Conservation (phyloP, 768 basidiomycete genomes). For the Boletus rex-veris region DNA sequence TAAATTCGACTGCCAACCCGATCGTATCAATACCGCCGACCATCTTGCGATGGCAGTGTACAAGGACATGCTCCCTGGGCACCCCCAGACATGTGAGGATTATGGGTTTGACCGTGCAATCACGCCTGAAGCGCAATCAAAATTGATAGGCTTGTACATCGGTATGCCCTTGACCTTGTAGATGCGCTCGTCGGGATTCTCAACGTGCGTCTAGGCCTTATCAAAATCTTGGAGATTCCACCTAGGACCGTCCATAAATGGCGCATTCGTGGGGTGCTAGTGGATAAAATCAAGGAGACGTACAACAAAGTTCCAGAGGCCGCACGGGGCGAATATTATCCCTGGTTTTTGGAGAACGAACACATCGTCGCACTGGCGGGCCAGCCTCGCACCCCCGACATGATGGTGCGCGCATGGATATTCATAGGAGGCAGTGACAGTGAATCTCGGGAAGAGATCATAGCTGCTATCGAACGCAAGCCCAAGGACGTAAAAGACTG, state of each 20-base stretch:
- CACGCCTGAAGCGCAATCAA: not conserved
- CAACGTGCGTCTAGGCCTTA: not conserved
- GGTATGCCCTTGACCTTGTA: not conserved
- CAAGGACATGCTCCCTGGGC: not conserved
- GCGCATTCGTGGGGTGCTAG: not conserved
- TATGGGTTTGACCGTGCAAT: constrained; percentile 1
- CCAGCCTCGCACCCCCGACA: not conserved
- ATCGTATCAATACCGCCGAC: not conserved
- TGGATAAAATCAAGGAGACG: not conserved
- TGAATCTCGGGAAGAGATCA: not conserved
- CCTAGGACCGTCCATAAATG: not conserved
- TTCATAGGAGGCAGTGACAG: not conserved
- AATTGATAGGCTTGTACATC: not conserved
- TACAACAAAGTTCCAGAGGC: not conserved
- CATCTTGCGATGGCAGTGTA: not conserved
- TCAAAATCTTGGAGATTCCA: not conserved
- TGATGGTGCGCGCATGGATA: not conserved
- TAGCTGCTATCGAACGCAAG: not conserved
- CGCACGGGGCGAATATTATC: not conserved
- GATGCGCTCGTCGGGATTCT: too few species aligned
- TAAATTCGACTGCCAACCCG: too few species aligned
- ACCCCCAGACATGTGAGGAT: not conserved
- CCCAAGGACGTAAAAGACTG: not conserved
- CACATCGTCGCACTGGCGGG: not conserved
- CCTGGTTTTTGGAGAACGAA: constrained; percentile 6